Base-by-base conservation (phyloP, 192 early-diverging fungal genomes). In the Gamsiella multidivaricata region DNA sequence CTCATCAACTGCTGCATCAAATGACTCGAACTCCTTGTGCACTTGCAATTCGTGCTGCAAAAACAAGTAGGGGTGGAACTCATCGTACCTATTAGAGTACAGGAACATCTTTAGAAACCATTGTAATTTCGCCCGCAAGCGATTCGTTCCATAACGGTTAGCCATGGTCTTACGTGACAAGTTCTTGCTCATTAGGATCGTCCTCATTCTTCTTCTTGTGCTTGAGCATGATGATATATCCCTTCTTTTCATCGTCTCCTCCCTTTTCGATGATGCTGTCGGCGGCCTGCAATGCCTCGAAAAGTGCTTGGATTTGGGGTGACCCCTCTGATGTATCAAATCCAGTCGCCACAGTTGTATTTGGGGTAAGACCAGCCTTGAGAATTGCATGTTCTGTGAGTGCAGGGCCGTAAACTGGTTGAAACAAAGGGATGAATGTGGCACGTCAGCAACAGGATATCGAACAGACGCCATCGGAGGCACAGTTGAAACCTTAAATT, bases 1-100 rank as follows among this genome's bases (percentile, higher is more conserved):
- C 69, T 94, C 91, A 60, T 99, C 97, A 0, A 95, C 96, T 0
- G 91, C 87, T 31, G 88, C 84, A 66, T 95, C 88, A 86, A 98
- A 98, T 9, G 89, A 86, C 28, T 83, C 81, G 45, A 85, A 97
- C 54, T 93, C 90, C 53, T 88, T 86, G 66, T 82, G 65, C 12
- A 55, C 49, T 29, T 79, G 80, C 25, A 64, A 51, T 46, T 69
- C 43, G 67, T 88, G 86, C 63, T 94, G 93, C 29, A 85, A 85
- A 61, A 89, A 93, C 15, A 89, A 70, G 76, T 83, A 91, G 0
- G 94, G 93, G 29, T 88, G 88, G 60, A 93, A 94, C 32, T 93
- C 93, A 51, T 90, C 84, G 68, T 88, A 86, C 8, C 86, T 86
- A 73, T 22, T 18, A 25, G n/a, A 28, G 22, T 7, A 28, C 26